Base-by-base conservation (phyloP, 176 grass and related monocot genomes). In the Poa pratensis region DNA sequence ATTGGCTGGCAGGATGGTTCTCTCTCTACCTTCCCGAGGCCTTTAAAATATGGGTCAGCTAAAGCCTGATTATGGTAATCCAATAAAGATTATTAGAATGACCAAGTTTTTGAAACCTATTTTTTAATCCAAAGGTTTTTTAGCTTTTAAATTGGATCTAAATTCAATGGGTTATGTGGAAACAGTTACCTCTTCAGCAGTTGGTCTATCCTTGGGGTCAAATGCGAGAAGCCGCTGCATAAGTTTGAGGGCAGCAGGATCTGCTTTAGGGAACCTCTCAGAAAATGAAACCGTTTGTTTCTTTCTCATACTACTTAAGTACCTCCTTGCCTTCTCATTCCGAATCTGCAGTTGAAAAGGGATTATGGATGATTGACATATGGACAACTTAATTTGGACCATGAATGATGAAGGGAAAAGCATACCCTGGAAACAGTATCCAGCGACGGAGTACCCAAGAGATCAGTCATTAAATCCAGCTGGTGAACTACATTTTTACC, bases 401-500 rank as follows among this genome's bases (percentile, higher is more conserved):
- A 83, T 67, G 79, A 80, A 20, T 53, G 51, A 80, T 76, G 42
- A 55, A 77, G 46, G 30, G 67, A 20, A 83, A 87, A 42, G 28
- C 78, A 76, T 87, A 99, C 97, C 91, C 92, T 90, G 55, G 93
- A 90, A 84, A 96, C 82, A 80, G 94, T 96, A 75, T 96, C 97
- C 1, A 85, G 58, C 3, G 96, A 91, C 82, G 97, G 97, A 19
- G 84, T 96, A 46, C 97, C 97, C 84, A 99, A 88, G 82, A 94
- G 94, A 96, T 99, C 92, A 62, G 97, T 99, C 88, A 99, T 99
- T 77, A 99, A 89, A 88, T 99, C 97, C 86, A 99, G 91, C 55
- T 99, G 94, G 76, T 96, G 92, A 86, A 99, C 97, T 61, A 99
- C 97, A 94, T 99, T 99, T 91, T 99, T 99, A 5, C 97, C 97